These are phyloP conservation scores for Solanum appendiculatum DNA, from an alignment of 257 asterid genomes.

Conservation along the genomic window DNA sequence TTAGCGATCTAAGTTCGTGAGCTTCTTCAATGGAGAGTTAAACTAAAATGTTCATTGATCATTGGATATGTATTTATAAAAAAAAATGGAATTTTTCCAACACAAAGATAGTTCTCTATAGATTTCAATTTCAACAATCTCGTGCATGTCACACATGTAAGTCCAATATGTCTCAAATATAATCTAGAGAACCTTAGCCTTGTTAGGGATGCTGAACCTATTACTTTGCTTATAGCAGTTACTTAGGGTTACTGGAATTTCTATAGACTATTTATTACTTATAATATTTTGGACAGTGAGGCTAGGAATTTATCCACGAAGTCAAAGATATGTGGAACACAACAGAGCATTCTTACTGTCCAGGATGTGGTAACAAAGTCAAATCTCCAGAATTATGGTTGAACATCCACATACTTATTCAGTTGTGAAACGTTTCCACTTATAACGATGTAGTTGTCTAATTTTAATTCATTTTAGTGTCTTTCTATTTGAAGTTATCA, in stretches of 20 bases:
- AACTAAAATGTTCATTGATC: too few relatives aligned
- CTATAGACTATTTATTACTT: not conserved
- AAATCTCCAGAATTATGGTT: conserved; percentile 44
- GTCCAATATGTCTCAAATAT: conserved; percentile 2
- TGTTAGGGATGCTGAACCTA: not conserved
- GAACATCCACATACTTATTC: conserved; percentile 42
- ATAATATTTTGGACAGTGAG: conserved; percentile 32
- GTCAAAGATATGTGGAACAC: conserved; percentile 18
- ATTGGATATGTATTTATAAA: too few relatives aligned
- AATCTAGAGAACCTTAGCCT: not conserved
- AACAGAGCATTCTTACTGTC: conserved; percentile 28
- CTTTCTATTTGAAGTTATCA: not conserved
- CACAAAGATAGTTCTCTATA: conserved; percentile 42
- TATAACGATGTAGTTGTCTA: not conserved
- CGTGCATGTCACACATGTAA: conserved; percentile 24
- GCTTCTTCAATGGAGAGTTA: too few relatives aligned
- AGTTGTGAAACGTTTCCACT: not conserved
- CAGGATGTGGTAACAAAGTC: conserved; percentile 18
- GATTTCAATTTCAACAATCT: conserved; percentile 45
- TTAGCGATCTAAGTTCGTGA: too few relatives aligned
- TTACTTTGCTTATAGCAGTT: not conserved
- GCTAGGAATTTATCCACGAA: conserved; percentile 42
- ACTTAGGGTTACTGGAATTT: not conserved
- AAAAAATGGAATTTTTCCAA: too few relatives aligned
- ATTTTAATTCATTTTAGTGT: not conserved